Conservation (phyloP, 1,284 basidiomycete species). For the Ceratobasidium sp. region DNA sequence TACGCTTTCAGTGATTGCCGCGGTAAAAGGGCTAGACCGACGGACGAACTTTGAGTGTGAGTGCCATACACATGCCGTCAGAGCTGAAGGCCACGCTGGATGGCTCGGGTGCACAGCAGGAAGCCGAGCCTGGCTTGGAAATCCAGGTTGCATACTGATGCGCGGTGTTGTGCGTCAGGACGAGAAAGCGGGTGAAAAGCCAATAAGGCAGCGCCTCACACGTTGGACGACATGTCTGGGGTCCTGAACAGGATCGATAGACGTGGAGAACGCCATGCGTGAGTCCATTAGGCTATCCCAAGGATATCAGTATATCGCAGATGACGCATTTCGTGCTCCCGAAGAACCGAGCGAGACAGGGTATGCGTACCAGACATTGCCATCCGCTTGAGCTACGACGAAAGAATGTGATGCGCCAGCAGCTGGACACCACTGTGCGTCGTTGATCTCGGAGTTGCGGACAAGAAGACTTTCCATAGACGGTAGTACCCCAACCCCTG, state of each 20-base stretch:
- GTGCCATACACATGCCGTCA: slow-evolving; percentile 30
- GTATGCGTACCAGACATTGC: slow-evolving; percentile 30
- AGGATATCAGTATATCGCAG: slow-evolving; percentile 1
- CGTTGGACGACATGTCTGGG: slow-evolving; percentile 37
- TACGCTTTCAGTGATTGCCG: background rate
- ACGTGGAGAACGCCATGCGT: slow-evolving; percentile 34
- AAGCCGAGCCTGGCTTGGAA: slow-evolving; percentile 30
- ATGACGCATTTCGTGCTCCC: slow-evolving; percentile 28
- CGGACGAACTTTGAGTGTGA: slow-evolving; percentile 40
- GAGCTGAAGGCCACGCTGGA: slow-evolving; percentile 34
- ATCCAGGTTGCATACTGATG: slow-evolving; percentile 40
- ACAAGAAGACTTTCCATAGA: slow-evolving; percentile 38
- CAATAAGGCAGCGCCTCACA: slow-evolving; percentile 13
- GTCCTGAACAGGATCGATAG: slow-evolving; percentile 34
- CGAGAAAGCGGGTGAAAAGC: background rate
- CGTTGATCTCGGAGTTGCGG: slow-evolving; percentile 42
- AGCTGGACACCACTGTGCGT: slow-evolving; percentile 38
- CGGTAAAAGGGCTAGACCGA: background rate
- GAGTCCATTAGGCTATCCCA: slow-evolving; percentile 33
- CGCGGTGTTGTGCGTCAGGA: background rate
- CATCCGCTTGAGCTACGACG: slow-evolving; percentile 31
- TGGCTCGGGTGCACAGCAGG: slow-evolving; percentile 31
- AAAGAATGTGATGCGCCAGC: slow-evolving; percentile 38
- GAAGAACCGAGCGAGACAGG: background rate
- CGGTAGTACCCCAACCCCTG: slow-evolving; percentile 27